Conservation (phyloP, 495 filamentous ascomycete species). For the Aspergillus panamensis region DNA sequence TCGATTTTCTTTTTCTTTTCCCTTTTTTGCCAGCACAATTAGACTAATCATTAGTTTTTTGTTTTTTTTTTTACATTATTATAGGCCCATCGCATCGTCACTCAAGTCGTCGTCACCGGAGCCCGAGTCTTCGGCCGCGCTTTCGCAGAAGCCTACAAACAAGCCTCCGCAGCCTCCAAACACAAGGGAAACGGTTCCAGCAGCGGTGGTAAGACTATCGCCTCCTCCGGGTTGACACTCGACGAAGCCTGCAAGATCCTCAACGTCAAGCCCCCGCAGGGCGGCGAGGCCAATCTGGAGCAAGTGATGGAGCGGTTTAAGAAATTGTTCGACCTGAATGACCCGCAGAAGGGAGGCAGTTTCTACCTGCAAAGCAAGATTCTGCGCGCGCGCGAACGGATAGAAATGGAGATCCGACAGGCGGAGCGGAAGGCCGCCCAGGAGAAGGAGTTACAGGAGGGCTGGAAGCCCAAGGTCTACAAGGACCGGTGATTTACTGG, state of each 20-base stretch:
- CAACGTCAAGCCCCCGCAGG: conserved; percentile 85
- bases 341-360: conserved; percentile 90
- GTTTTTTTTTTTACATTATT: conserved; percentile 3
- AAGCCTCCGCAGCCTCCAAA: conserved; percentile 81
- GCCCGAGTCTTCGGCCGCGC: conserved; percentile 88
- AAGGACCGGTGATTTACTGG: conserved; percentile 64
- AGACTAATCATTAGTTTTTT: conserved; percentile 3
- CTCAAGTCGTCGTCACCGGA: conserved; percentile 87
- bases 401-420: conserved; percentile 71
- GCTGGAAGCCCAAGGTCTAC: conserved; percentile 92
- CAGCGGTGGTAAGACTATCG: conserved; percentile 48
- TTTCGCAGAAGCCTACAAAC: conserved; percentile 85
- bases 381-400: conserved; percentile 80
- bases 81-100: conserved; percentile 92
- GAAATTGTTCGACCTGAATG: conserved; percentile 87
- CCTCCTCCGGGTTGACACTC: conserved; percentile 73
- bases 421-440: conserved; percentile 46
- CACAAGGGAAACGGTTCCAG: conserved; percentile 50
- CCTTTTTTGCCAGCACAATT: neutral
- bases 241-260: conserved; percentile 98
- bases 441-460: conserved; percentile 71
- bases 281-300: conserved; percentile 71
- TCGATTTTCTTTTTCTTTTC: neutral
- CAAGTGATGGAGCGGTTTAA: conserved; percentile 84
- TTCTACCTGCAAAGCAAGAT: conserved; percentile 99